A percentile compares a stretch with the other conserved stretches of the same genome.
phyloP scores from a whole-genome alignment of 176 grass and related monocot genomes.

The Phoenix roebelenii region DNA sequence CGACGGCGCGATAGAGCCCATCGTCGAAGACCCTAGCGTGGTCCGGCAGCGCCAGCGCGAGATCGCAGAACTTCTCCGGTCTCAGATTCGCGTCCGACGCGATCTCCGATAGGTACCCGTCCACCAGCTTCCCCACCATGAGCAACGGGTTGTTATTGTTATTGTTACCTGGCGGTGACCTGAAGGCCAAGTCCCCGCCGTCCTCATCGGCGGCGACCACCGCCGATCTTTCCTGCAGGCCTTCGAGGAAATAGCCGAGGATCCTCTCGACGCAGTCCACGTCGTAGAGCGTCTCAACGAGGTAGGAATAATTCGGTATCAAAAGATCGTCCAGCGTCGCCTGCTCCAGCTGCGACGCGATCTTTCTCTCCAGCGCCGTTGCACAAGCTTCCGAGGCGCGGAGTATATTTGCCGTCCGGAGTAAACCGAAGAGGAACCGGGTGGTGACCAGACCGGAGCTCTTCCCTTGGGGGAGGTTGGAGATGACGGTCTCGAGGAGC shows the following conservation, averaged over 20 bases:
- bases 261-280: slow-evolving; percentile 88
- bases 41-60: slow-evolving; percentile 83
- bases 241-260: slow-evolving; percentile 52
- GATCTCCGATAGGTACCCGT: slow-evolving; percentile 82
- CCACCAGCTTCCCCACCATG: slow-evolving; percentile 55
- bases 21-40: slow-evolving; percentile 71
- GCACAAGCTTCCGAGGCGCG: slow-evolving; percentile 56
- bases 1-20: slow-evolving; percentile 89
- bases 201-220: slow-evolving; percentile 22
- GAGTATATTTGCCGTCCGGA: slow-evolving; percentile 78
- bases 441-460: slow-evolving; percentile 42
- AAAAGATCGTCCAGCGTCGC: slow-evolving; percentile 77
- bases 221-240: slow-evolving; percentile 18
- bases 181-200: neutral
- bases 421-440: slow-evolving; percentile 78
- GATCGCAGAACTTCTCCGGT: slow-evolving; percentile 79
- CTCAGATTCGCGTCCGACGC: slow-evolving; percentile 82
- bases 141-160: slow-evolving; percentile 27
- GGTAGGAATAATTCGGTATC: slow-evolving; percentile 90
- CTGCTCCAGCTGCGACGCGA: slow-evolving; percentile 60
- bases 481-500: slow-evolving; percentile 78
- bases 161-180: neutral
- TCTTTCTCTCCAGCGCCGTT: slow-evolving; percentile 55
- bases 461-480: slow-evolving; percentile 73
- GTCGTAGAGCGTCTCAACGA: slow-evolving; percentile 96